These are phyloP conservation scores for Rhazya stricta DNA, from an alignment of 257 asterid genomes.

Conservation along the genomic window DNA sequence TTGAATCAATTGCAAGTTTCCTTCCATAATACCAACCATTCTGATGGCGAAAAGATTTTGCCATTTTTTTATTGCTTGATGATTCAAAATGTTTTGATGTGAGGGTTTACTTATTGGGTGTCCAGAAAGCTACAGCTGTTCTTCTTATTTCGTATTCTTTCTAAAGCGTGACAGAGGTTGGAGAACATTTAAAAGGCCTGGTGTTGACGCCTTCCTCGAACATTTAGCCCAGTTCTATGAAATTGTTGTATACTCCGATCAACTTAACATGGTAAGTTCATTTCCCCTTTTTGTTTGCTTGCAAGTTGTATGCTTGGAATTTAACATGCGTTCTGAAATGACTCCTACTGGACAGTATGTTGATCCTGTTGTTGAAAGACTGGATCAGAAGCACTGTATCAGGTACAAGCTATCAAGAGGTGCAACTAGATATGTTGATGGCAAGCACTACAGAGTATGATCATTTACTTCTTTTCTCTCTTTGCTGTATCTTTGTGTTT, in stretches of 20 bases:
- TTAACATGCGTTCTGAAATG: constrained; percentile 3
- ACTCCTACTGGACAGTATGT: constrained; percentile 48
- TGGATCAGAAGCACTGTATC: constrained; percentile 66
- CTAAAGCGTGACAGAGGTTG: constrained; percentile 89
- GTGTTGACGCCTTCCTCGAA: constrained; percentile 86
- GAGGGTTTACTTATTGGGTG: background rate
- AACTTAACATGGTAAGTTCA: constrained; percentile 45
- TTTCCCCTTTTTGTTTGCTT: background rate
- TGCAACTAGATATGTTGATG: constrained; percentile 66
- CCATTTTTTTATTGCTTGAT: background rate
- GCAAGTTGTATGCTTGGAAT: background rate
- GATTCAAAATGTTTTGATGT: background rate
- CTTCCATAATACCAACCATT: background rate
- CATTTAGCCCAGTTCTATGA: constrained; percentile 79
- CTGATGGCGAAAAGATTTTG: background rate
- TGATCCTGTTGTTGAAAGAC: constrained; percentile 65
- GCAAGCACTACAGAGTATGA: constrained; percentile 83
- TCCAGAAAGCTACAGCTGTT: background rate
- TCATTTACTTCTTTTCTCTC: background rate
- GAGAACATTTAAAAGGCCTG: constrained; percentile 95
- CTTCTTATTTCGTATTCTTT: constrained; percentile 8
- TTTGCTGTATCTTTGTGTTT: background rate
- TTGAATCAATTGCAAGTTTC: background rate
- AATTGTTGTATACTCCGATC: constrained; percentile 71
- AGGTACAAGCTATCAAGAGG: constrained; percentile 69